Evolutionary conservation across 176 grass and related monocot species (phyloP), one percentile per base, ranked within the genome.

Genomic region (Aegilops tauschii): DNA sequence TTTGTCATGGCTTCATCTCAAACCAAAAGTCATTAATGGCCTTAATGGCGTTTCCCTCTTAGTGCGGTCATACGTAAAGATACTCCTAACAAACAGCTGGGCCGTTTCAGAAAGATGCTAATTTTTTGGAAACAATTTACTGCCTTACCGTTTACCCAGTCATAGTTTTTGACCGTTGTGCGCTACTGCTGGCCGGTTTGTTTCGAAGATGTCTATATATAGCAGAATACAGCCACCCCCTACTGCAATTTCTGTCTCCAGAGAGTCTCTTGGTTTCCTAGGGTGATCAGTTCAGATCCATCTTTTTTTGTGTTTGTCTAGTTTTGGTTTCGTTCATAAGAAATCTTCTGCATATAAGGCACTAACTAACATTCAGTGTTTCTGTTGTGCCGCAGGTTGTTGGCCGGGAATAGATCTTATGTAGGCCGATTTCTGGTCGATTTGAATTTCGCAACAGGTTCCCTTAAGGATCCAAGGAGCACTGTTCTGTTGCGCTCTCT

Each of bases 381-480:
- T 69, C 77, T 88, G 27, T 34, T 77, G 27, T 62, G 84, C 65
- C 66, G 82, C 86, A 88, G 86, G 86, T 85, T 70, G 77, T 85
- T 20, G 17, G 52, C 73, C 39, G 6, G 50, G 9, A 62, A 20
- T 80, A 84, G 61, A 75, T 66, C 78, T 83, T 69, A 65, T 50
- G 58, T 61, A 80, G 81, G 39, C 73, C 56, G 42, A 62, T 64
- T 23, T 76, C 76, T 45, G 68, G 37, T 58, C 29, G 70, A 31
- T 85, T 81, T 84, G 45, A 80, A 49, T 81, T 77, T 65, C 13
- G 17, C 47, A 5, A 35, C 2, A 59, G 61, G 85, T 61, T 87
- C 39, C 28, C 44, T 78, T 58, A 12, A 47, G 49, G 61, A 80
- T 23, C 85, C 9, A 80, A 83, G 45, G 59, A 37, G 45, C 73